phyloP scores from a whole-genome alignment of 2,329 filamentous ascomycete genomes.

The Penicillium sp. region DNA sequence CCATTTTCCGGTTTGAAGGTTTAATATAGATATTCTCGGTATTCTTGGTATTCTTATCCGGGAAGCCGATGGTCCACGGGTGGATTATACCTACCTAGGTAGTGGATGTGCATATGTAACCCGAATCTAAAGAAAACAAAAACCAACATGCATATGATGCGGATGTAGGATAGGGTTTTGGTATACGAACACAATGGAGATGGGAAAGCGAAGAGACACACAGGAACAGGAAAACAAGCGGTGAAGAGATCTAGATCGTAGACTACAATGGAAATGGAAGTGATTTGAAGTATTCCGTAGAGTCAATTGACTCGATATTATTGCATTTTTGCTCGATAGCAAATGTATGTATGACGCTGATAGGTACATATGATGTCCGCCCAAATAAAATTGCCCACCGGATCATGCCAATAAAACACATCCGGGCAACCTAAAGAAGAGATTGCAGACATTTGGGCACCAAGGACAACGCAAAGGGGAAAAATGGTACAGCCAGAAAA shows the following conservation, averaged over 20 bases:
- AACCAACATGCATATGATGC: neutral
- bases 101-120: neutral
- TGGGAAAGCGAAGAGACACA: neutral
- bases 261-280: neutral
- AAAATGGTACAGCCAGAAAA: constrained; percentile 7
- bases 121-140: neutral
- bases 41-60: neutral
- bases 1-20: neutral
- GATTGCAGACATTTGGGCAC: neutral
- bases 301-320: neutral
- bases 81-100: too few species aligned
- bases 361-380: constrained; percentile 7
- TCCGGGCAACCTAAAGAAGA: neutral
- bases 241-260: neutral
- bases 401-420: neutral
- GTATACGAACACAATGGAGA: neutral
- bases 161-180: neutral
- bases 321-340: neutral
- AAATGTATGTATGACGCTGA: constrained; percentile 2
- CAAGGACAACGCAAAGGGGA: neutral
- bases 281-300: neutral
- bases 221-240: neutral
- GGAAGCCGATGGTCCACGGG: neutral
- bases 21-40: neutral
- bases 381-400: neutral